Conservation (phyloP, 2,329 filamentous ascomycete species). For the Albophoma yamanashiensis region DNA sequence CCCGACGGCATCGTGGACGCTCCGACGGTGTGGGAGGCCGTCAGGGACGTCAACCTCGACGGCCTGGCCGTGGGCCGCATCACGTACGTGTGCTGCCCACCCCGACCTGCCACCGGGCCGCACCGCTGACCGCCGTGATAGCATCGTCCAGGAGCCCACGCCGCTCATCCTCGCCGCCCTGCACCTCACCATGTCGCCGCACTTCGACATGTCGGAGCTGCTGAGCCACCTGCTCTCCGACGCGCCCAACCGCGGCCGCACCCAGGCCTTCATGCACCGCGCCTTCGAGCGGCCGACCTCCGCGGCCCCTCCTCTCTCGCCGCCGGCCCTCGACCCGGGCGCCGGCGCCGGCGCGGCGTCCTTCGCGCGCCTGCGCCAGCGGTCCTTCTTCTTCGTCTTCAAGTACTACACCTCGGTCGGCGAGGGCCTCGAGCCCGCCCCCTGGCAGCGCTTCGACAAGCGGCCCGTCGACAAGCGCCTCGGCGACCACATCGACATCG, state of each 20-base stretch:
- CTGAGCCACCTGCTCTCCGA: constrained; percentile 42
- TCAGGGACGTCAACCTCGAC: constrained; percentile 24
- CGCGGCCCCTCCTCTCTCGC: constrained; percentile 6
- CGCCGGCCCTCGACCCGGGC: constrained; percentile 3
- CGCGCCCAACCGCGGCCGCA: constrained; percentile 29
- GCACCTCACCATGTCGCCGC: constrained; percentile 43
- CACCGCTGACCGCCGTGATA: constrained; percentile 12
- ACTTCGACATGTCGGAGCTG: constrained; percentile 54
- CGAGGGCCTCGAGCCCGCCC: constrained; percentile 41
- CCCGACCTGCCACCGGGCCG: too few relatives aligned
- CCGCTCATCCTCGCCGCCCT: constrained; percentile 48
- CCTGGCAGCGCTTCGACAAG: constrained; percentile 48
- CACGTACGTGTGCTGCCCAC: constrained; percentile 27
- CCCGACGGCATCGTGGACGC: constrained; percentile 24
- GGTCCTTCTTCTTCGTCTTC: constrained; percentile 52
- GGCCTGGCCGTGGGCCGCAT: constrained; percentile 43
- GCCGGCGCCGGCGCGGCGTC: constrained; percentile 6
- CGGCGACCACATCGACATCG: constrained; percentile 44
- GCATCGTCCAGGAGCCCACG: constrained; percentile 49
- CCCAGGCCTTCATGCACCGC: constrained; percentile 36
- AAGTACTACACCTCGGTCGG: constrained; percentile 55
- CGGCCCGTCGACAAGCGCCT: constrained; percentile 24
- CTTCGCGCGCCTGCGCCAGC: constrained; percentile 31
- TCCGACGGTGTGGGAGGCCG: constrained; percentile 28
- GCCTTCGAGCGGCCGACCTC: constrained; percentile 26